Conservation (phyloP, 2,329 filamentous ascomycete species). For the Trichoderma polysporum region DNA sequence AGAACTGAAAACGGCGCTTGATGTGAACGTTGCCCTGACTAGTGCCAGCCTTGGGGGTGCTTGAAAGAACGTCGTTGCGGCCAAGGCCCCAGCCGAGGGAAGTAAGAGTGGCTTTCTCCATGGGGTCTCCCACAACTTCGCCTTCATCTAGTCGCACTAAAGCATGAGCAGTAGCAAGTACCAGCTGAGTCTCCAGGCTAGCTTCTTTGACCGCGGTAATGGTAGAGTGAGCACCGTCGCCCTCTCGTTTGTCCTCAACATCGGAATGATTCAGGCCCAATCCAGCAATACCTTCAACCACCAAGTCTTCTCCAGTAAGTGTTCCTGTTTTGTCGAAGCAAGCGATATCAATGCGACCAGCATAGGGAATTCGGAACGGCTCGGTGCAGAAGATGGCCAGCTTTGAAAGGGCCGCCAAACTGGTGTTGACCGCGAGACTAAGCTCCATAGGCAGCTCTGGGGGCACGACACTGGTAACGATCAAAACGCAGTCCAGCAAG, state of each 20-base stretch:
- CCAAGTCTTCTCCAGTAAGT: slow-evolving; percentile 90
- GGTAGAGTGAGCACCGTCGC: slow-evolving; percentile 79
- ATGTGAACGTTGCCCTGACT: slow-evolving; percentile 77
- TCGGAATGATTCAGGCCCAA: slow-evolving; percentile 70
- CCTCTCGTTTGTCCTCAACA: slow-evolving; percentile 63
- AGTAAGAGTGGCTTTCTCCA: slow-evolving; percentile 93
- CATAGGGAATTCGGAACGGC: slow-evolving; percentile 96
- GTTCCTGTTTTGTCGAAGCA: slow-evolving; percentile 99
- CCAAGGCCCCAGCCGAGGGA: slow-evolving; percentile 94
- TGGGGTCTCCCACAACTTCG: slow-evolving; percentile 94
- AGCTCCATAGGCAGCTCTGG: slow-evolving; percentile 98
- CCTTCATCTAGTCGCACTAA: slow-evolving; percentile 95
- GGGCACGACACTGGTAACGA: slow-evolving; percentile 97
- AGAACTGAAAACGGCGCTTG: slow-evolving; percentile 97
- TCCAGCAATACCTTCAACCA: slow-evolving; percentile 95
- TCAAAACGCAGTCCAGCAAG: slow-evolving; percentile 93
- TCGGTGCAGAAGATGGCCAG: slow-evolving; percentile 98
- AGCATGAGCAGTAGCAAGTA: slow-evolving; percentile 91
- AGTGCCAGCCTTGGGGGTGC: slow-evolving; percentile 45
- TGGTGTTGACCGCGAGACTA: slow-evolving; percentile 95
- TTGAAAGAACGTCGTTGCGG: slow-evolving; percentile 78
- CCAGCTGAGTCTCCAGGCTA: slow-evolving; percentile 81
- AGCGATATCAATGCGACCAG: slow-evolving; percentile 90
- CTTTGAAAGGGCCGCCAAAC: slow-evolving; percentile 88
- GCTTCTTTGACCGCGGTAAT: slow-evolving; percentile 70